These are phyloP conservation scores for Lumnitzera littorea DNA, from an alignment of 345 rosid species.

Conservation along the genomic window DNA sequence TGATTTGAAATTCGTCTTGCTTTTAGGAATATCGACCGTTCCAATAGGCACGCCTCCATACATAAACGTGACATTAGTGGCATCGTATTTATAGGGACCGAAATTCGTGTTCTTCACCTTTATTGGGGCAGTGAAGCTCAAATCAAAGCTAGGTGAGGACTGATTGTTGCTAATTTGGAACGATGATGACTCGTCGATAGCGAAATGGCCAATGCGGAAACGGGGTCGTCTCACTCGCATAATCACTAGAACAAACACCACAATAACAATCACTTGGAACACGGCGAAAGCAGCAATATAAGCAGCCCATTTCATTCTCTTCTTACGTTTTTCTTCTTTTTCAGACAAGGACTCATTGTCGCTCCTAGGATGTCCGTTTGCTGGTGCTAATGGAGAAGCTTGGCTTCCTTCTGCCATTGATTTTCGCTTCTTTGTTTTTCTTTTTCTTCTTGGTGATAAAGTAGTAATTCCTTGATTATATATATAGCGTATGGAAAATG, in stretches of 20 bases:
- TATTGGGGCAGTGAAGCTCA: conserved; percentile 5
- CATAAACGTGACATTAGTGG: conserved; percentile 5
- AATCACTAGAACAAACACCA: conserved; percentile 14
- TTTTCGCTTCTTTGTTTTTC: neutral
- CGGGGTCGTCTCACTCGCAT: conserved; percentile 8
- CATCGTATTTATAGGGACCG: conserved; percentile 18
- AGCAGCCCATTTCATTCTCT: conserved; percentile 5
- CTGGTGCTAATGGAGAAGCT: conserved; percentile 1
- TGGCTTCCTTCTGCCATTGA: conserved; percentile 3
- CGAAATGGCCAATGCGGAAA: conserved; percentile 2
- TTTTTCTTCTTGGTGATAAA: neutral
- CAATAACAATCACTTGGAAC: conserved; percentile 14
- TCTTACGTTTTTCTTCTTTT: conserved; percentile 10
- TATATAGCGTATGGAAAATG: too few species aligned
- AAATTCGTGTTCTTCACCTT: conserved; percentile 17
- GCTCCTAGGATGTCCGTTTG: conserved; percentile 4
- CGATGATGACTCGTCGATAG: neutral
- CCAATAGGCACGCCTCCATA: conserved; percentile 8
- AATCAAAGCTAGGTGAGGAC: conserved; percentile 1
- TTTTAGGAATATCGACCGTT: conserved; percentile 1
- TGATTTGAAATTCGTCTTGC: too few species aligned
- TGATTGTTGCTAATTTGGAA: neutral
- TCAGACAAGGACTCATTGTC: conserved; percentile 4
- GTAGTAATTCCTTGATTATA: too few species aligned
- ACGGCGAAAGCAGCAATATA: conserved; percentile 14